Evolutionary conservation across 2,329 filamentous ascomycete species (phyloP), one percentile per base, ranked within the genome.

Genomic region (Escovopsis weberi): DNA sequence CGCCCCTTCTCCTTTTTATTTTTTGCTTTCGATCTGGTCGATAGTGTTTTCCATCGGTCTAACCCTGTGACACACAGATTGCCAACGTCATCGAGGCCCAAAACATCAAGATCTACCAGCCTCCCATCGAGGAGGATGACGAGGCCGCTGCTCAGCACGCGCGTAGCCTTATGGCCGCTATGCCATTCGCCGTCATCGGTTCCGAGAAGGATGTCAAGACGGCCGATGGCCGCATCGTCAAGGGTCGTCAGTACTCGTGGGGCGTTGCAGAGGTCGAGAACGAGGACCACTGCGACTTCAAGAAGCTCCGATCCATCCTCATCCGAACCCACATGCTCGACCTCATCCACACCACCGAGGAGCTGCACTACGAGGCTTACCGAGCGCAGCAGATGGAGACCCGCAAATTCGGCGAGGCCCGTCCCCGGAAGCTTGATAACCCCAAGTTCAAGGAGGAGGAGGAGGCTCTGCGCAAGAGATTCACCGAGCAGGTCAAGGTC

Each of bases 391-490:
- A 98, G 70, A 98, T 98, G 91, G 91, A 98, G 75, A 98, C 91
- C 40, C 80, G 91, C 69, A 98, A 98, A 70, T 96, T 98, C 56
- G 91, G 91, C 67, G 93, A 98, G 72, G 89, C 88, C 46, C 81
- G 89, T 53, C 91, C 91, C 55, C 78, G 89, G 67, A 98, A 98
- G 78, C 75, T 98, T 56, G 91, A 98, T 72, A 98, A 98, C 75
- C 91, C 91, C 69, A 98, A 98, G 75, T 98, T 96, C 78, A 98
- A 98, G 79, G 91, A 98, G 66, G 91, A 98, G 68, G 91, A 98
- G 63, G 91, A 98, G 75, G 85, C 85, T 48, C 80, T 98, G 52
- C 82, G 91, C 69, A 98, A 98, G 80, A 80, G 93, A 55, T 98
- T 98, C 70, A 98, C 91, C 55, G 91, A 98, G 72, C 91, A 98